A percentile compares a stretch with the other conserved stretches of the same genome.
phyloP scores from a whole-genome alignment of 352 stramenopile species.

The Phytophthora syringae region DNA sequence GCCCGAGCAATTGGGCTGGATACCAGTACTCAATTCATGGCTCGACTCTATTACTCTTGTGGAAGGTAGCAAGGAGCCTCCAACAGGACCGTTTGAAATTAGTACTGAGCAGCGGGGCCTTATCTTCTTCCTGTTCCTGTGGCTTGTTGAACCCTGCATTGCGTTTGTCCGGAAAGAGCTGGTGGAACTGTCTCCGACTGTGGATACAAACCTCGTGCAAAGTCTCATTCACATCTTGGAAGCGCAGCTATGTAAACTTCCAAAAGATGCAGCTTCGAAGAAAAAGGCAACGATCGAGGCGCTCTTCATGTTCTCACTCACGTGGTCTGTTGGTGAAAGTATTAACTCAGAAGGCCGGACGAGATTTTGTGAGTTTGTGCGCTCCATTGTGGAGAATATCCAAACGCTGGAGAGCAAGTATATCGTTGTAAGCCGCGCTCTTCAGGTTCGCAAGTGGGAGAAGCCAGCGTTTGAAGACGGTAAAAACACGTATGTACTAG shows the following conservation, averaged over 20 bases:
- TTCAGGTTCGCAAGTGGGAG: conserved; percentile 86
- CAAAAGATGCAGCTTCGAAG: conserved; percentile 73
- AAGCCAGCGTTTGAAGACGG: conserved; percentile 74
- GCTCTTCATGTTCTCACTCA: conserved; percentile 91
- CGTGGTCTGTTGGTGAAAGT: conserved; percentile 91
- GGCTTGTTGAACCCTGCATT: conserved; percentile 91
- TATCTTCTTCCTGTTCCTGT: conserved; percentile 83
- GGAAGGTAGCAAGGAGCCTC: conserved; percentile 28
- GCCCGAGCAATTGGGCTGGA: conserved; percentile 91
- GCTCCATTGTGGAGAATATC: conserved; percentile 80
- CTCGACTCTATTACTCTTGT: conserved; percentile 69
- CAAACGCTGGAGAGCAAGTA: conserved; percentile 75
- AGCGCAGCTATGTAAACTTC: conserved; percentile 73
- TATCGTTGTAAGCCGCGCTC: conserved; percentile 71
- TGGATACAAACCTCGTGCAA: conserved; percentile 91
- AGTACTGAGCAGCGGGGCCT: conserved; percentile 73
- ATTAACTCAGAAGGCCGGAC: conserved; percentile 71
- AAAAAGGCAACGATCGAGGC: conserved; percentile 74
- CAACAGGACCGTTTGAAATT: conserved; percentile 70
- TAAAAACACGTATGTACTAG: conserved; percentile 59
- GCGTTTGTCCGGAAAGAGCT: conserved; percentile 90
- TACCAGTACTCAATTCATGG: conserved; percentile 91
- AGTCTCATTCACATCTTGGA: conserved; percentile 90
- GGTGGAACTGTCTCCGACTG: conserved; percentile 86
- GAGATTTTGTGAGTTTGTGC: conserved; percentile 86